These are phyloP conservation scores for Cordyceps militaris DNA, from an alignment of 2,329 filamentous ascomycete species.

Conservation along the genomic window DNA sequence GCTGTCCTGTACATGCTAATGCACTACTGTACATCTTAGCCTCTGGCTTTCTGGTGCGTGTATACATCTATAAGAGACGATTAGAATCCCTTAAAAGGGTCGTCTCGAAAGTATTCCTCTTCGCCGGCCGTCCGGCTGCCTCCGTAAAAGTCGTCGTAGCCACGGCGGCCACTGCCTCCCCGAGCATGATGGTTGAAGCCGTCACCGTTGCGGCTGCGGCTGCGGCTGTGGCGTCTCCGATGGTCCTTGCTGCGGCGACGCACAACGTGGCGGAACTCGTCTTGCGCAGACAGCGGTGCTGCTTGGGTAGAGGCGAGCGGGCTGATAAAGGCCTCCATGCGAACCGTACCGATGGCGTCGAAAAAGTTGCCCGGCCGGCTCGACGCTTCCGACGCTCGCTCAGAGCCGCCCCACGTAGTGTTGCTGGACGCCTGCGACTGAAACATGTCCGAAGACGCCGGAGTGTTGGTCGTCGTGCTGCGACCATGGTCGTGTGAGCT, in stretches of 20 bases:
- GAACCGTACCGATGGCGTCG: slow-evolving; percentile 80
- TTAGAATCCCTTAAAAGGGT: slow-evolving; percentile 57
- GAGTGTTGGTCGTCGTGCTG: slow-evolving; percentile 53
- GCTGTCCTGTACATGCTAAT: slow-evolving; percentile 12
- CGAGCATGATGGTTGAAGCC: slow-evolving; percentile 45
- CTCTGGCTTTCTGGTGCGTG: neutral
- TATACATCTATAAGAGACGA: neutral
- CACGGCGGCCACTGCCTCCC: slow-evolving; percentile 30
- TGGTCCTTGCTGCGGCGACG: slow-evolving; percentile 50
- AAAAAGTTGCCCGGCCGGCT: slow-evolving; percentile 60
- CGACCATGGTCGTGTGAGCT: slow-evolving; percentile 39
- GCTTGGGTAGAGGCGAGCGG: slow-evolving; percentile 46
- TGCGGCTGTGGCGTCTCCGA: slow-evolving; percentile 46
- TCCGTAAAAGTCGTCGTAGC: slow-evolving; percentile 41
- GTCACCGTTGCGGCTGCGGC: slow-evolving; percentile 46
- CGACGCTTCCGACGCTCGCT: slow-evolving; percentile 50
- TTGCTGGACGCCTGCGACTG: slow-evolving; percentile 44
- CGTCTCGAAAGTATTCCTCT: slow-evolving; percentile 52
- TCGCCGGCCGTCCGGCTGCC: slow-evolving; percentile 42
- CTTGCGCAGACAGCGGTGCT: slow-evolving; percentile 42
- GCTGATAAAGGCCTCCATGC: slow-evolving; percentile 95
- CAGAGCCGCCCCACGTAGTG: slow-evolving; percentile 38
- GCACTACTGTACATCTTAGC: neutral
- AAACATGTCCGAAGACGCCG: slow-evolving; percentile 54
- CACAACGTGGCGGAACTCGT: slow-evolving; percentile 41